Evolutionary conservation across 2,329 filamentous ascomycete species (phyloP), one percentile per base, ranked within the genome.

Genomic region (Cladosporium austrohemisphaericum): DNA sequence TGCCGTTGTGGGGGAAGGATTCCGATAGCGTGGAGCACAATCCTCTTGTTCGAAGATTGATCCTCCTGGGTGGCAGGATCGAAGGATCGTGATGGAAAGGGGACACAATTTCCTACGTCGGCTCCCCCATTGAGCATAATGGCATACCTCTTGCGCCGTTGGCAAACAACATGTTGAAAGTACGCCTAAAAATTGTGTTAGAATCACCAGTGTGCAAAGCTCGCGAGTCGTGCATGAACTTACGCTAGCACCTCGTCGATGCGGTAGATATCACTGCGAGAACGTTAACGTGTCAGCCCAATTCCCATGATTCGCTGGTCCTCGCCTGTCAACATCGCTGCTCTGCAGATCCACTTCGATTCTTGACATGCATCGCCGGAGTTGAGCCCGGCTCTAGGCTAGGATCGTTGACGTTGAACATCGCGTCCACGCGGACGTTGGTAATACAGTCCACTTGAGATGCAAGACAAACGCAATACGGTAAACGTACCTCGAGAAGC

Each of bases 231-330:
- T 31, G 10, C 16, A 10, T 6, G 10, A 28, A 73, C 71, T 68
- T 68, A 75, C 55, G 93, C 92, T 59, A 98, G 79, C 33, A 97
- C 87, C 73, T 98, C 89, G 65, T 96, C 90, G 26, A 97, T 85
- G 51, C 79, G 78, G 68, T 90, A 89, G 52, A 88, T 84, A 65
- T 91, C 84, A 70, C 83, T 83, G 57, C 32, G 55, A n/a, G 6
- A 35, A 20, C 9, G 16, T 29, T 8, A 35, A 20, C 9, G 16
- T 29, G 43, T 46, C 2, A 46, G 43, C 11, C 25, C 25, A 28
- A 28, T 28, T 28, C 52, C n/a, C n/a, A 50, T 46, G 16, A 11
- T 32, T 32, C 29, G 11, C 29, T 14, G 16, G 29, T 13, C 13
- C 11, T 14, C 5, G 13, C n/a, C 29, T 32, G 16, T 14, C 11